Conservation (phyloP, 176 grass and related monocot species). For the Juncus inflexus region DNA sequence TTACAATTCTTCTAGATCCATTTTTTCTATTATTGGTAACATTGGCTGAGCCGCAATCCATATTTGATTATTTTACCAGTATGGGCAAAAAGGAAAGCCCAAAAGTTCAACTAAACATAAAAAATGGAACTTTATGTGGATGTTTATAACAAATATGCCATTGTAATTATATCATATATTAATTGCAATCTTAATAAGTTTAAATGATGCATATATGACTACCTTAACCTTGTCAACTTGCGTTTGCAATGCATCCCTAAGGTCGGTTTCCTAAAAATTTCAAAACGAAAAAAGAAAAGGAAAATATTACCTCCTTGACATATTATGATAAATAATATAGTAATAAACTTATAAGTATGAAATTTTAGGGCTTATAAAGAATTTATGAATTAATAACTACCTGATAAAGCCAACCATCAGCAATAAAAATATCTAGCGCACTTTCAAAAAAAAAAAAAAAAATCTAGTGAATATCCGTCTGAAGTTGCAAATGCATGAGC, state of each 20-base stretch:
- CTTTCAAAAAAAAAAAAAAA: no score
- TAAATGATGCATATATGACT: conserved; percentile 24
- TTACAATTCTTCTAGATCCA: conserved; percentile 31
- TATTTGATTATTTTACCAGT: conserved; percentile 56
- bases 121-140: neutral
- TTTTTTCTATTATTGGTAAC: conserved; percentile 32
- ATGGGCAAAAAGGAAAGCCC: conserved; percentile 32
- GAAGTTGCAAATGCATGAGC: conserved; percentile 26
- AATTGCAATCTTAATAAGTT: conserved; percentile 18
- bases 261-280: conserved; percentile 39
- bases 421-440: conserved; percentile 10
- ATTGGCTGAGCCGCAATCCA: conserved; percentile 46
- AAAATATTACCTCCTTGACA: conserved; percentile 7
- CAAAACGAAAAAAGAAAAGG: no score
- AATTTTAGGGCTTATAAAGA: conserved; percentile 1
- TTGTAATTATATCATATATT: no score
- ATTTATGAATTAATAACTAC: conserved; percentile 5
- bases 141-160: conserved; percentile 3
- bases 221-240: conserved; percentile 64
- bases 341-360: no score
- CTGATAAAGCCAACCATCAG: conserved; percentile 26
- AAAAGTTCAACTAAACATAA: conserved; percentile 14
- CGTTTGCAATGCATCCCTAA: conserved; percentile 43
- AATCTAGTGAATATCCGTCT: conserved; percentile 22
- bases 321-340: no score